Evolutionary conservation across 495 filamentous ascomycete genomes (phyloP).

Genomic region (Halenospora varia): DNA sequence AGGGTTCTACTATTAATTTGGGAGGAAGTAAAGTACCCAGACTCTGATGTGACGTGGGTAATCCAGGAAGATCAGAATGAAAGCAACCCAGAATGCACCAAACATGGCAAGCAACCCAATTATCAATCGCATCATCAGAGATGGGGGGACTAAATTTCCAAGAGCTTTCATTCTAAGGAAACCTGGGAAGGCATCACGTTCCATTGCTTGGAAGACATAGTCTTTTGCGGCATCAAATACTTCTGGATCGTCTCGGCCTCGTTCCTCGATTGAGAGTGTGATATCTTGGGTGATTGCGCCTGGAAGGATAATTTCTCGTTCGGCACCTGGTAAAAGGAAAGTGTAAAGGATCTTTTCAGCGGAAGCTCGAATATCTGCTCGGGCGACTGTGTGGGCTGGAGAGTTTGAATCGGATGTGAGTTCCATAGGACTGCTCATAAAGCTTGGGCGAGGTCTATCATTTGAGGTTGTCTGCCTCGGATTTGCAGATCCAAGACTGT

Average conservation of each 20-base stretch:
- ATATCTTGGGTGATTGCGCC: conserved; percentile 79
- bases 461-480: conserved; percentile 30
- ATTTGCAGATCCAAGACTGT: conserved; percentile 56
- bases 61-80: conserved; percentile 86
- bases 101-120: conserved; percentile 85
- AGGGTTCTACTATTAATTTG: neutral
- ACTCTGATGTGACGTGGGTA: conserved; percentile 66
- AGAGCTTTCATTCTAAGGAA: conserved; percentile 93
- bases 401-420: conserved; percentile 65
- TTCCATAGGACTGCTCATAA: conserved; percentile 54
- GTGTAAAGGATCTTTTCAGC: conserved; percentile 98
- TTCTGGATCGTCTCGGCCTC: conserved; percentile 90
- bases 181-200: conserved; percentile 94
- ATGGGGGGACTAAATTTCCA: conserved; percentile 88
- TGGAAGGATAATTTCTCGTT: conserved; percentile 91
- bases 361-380: conserved; percentile 83
- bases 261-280: conserved; percentile 78
- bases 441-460: conserved; percentile 59
- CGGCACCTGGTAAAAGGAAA: conserved; percentile 84
- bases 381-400: conserved; percentile 75
- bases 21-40: conserved; percentile 59
- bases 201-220: conserved; percentile 99
- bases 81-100: conserved; percentile 89
- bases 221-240: conserved; percentile 97
- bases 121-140: conserved; percentile 75